phyloP scores from a whole-genome alignment of 192 early-diverging fungal species.

The Allomyces javanicus region DNA sequence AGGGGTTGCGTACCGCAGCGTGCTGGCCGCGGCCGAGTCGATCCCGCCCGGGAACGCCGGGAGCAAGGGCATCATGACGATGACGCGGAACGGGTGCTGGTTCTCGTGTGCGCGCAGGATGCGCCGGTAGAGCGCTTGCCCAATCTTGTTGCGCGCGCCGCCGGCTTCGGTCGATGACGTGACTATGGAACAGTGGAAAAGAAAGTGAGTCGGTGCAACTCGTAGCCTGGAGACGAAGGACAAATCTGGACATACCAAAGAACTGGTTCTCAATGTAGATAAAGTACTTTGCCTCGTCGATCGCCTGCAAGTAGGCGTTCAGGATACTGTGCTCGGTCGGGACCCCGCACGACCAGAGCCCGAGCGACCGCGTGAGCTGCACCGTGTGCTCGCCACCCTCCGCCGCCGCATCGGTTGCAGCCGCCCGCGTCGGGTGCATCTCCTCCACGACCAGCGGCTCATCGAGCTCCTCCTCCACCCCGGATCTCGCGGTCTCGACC shows the following conservation, averaged over 20 bases:
- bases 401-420: too few relatives aligned
- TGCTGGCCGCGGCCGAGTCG: constrained; percentile 43
- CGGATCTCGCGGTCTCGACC: too few relatives aligned
- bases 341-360: constrained; percentile 15
- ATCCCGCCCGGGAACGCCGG: constrained; percentile 74
- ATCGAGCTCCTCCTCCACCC: too few relatives aligned
- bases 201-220: too few relatives aligned
- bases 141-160: constrained; percentile 51
- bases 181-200: too few relatives aligned
- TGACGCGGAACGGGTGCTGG: constrained; percentile 47
- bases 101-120: constrained; percentile 47
- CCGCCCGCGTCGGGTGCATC: too few relatives aligned
- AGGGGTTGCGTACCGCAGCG: constrained; percentile 16
- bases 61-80: constrained; percentile 61
- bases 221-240: too few relatives aligned
- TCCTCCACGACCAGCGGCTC: too few relatives aligned
- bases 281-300: constrained; percentile 52
- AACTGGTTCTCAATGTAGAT: constrained; percentile 87
- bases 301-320: constrained; percentile 55
- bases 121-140: constrained; percentile 45
- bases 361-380: background rate
- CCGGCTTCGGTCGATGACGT: constrained; percentile 2
- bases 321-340: constrained; percentile 31
- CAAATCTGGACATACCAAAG: constrained; percentile 17
- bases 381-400: too few relatives aligned